These are phyloP conservation scores for Phialophora expanda DNA, from an alignment of 2,329 filamentous ascomycete genomes.

Conservation along the genomic window DNA sequence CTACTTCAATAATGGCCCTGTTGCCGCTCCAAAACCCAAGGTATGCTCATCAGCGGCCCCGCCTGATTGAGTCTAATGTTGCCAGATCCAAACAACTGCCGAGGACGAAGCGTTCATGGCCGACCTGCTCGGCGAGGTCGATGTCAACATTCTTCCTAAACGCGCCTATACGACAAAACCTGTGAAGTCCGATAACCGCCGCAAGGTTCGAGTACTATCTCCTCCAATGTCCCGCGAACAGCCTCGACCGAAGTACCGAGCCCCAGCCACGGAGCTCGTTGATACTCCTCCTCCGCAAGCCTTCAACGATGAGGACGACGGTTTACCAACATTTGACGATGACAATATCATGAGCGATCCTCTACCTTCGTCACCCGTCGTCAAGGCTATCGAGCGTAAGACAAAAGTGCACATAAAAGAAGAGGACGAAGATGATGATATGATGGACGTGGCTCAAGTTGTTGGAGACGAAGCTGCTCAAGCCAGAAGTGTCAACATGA, in stretches of 20 bases:
- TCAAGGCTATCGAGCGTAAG: slow-evolving; percentile 77
- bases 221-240: slow-evolving; percentile 67
- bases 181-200: slow-evolving; percentile 74
- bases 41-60: slow-evolving; percentile 50
- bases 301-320: slow-evolving; percentile 61
- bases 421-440: slow-evolving; percentile 74
- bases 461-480: slow-evolving; percentile 69
- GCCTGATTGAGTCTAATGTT: not conserved
- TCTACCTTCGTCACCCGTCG: slow-evolving; percentile 82
- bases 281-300: slow-evolving; percentile 49
- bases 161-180: slow-evolving; percentile 64
- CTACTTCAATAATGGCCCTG: slow-evolving; percentile 83
- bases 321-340: slow-evolving; percentile 65
- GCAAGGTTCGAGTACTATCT: slow-evolving; percentile 79
- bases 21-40: slow-evolving; percentile 76
- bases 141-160: slow-evolving; percentile 70
- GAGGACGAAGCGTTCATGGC: slow-evolving; percentile 89
- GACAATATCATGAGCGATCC: slow-evolving; percentile 87
- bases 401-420: slow-evolving; percentile 62
- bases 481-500: slow-evolving; percentile 73
- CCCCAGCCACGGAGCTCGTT: slow-evolving; percentile 52
- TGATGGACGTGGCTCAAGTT: slow-evolving; percentile 84
- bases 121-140: slow-evolving; percentile 83
- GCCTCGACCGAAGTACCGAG: slow-evolving; percentile 37
- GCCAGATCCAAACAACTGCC: slow-evolving; percentile 65